Base-by-base conservation (phyloP, 345 rosid species). In the Triadica sebifera region DNA sequence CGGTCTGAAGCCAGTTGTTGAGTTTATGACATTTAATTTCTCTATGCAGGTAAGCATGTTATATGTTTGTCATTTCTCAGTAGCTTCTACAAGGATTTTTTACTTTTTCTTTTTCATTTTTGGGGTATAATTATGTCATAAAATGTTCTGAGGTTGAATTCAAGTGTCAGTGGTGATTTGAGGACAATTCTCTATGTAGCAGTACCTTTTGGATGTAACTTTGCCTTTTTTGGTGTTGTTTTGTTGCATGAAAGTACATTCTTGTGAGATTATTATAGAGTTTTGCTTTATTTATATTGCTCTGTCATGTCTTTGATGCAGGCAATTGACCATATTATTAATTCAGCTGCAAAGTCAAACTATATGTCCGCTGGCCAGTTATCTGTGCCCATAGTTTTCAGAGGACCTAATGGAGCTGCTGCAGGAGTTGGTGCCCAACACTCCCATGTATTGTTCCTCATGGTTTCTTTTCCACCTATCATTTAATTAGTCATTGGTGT, bases 381-480 rank as follows among this genome's bases (percentile, higher is more conserved):
- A 8, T 70, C 83, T 15, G 98, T 87, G 62, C 91, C 98, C 64
- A 91, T 92, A 62, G 98, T 94, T 71, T 92, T 92, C 76, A 88
- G 98, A 81, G 97, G 98, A 75, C 97, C 98, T 63, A 94, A 94
- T 85, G 98, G 98, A 78, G 95, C 95, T 50, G 98, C 99, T 73
- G 97, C 98, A 69, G 99, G 98, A 84, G 98, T 95, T 62, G 99
- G 91, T 71, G 99, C 98, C 69, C 98, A 94, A 74, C 98, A 94
- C 81, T 94, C 98, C 76, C 98, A 94, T 12, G 97, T 87, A 85
- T 76, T 80, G 53, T 74, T 64, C 25, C 56, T 69, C 12, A 39
- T 41, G 64, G 45, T 61, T 13, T 75, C 11, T 74, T 64, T 75
- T 58, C 29, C 8, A 8, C 6, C 50, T 11, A 20, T 43, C 13